Conservation (phyloP, 176 grass and related monocot genomes). For the Raddia guianensis region DNA sequence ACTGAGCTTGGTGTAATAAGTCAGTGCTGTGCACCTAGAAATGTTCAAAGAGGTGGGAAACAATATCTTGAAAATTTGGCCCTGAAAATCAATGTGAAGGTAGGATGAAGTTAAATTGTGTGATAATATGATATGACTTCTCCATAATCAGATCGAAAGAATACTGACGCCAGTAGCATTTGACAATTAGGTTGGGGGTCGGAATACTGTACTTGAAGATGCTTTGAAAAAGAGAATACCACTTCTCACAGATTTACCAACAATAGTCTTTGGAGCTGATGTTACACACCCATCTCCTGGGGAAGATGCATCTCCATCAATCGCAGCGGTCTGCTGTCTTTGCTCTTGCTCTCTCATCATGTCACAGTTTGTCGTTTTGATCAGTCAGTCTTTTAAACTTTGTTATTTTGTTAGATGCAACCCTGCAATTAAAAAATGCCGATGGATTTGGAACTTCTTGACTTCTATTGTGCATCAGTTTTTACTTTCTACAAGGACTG, state of each 20-base stretch:
- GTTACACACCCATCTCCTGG: constrained; percentile 77
- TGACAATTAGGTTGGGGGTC: constrained; percentile 57
- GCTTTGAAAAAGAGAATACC: constrained; percentile 54
- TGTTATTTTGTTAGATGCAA: neutral
- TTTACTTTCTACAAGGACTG: neutral
- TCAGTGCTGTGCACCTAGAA: constrained; percentile 67
- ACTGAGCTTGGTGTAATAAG: constrained; percentile 71
- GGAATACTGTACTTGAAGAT: constrained; percentile 68
- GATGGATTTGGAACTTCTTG: neutral
- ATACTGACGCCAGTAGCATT: neutral
- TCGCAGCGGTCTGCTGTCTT: constrained; percentile 59
- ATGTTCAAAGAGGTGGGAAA: constrained; percentile 53
- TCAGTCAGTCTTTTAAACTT: neutral
- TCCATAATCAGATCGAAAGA: neutral
- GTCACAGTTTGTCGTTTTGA: neutral
- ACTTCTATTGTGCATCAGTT: neutral
- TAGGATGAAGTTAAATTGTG: constrained; percentile 22
- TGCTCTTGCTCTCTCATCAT: neutral
- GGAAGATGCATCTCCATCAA: constrained; percentile 69
- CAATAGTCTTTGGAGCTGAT: constrained; percentile 80
- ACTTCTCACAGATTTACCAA: constrained; percentile 61
- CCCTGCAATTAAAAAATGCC: neutral
- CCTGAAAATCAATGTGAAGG: constrained; percentile 94
- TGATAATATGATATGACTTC: neutral
- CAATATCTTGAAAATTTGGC: constrained; percentile 75